Evolutionary conservation across 2,329 filamentous ascomycete species (phyloP), one percentile per base, ranked within the genome.

Genomic region (Ophiostoma populinum): DNA sequence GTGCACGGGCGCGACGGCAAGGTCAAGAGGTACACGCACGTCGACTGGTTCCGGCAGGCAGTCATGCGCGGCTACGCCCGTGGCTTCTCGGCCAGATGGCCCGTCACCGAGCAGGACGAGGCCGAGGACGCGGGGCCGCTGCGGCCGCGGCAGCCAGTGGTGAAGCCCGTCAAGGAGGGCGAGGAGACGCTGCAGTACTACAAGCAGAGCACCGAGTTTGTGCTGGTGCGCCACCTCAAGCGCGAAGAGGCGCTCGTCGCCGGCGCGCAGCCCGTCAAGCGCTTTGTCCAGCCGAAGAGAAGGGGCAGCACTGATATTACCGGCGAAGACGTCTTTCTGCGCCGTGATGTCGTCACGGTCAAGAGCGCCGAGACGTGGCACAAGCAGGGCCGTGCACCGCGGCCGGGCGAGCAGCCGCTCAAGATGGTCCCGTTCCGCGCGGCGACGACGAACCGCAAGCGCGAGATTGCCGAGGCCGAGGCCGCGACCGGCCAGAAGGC

Each of bases 291-390:
- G n/a, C 72, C 73, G 40, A 75, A 74, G 31, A 73, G 13, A 39
- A 36, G 30, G 21, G 16, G 6, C 7, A 20, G 3, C 18, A 24
- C 7, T 4, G 36, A 15, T 5, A n/a, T 4, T 9, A 22, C 16
- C 10, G 24, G 11, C 6, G 83, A 93, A 51, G 75, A 81, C 1
- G 83, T 95, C 0, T 95, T 74, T 50, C 66, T 66, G 1, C 75
- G 87, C 22, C 67, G 70, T 35, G 86, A 95, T 44, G 73, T 95
- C 0, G 72, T 86, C 3, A 65, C 69, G 25, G 92, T 92, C 52
- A 86, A 93, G 54, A 92, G 82, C 19, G 79, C 80, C 2, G 90
- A 98, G 52, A 93, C 82, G 2, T 98, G 90, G 90, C 90, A 95
- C 52, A 94, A 94, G 52, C 87, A 94, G 60, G 90, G 90, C 0